A percentile compares a stretch with the other conserved stretches of the same genome.
Conservation (phyloP, 2,329 filamentous ascomycete genomes). For the Fusarium solani-melongenae region DNA sequence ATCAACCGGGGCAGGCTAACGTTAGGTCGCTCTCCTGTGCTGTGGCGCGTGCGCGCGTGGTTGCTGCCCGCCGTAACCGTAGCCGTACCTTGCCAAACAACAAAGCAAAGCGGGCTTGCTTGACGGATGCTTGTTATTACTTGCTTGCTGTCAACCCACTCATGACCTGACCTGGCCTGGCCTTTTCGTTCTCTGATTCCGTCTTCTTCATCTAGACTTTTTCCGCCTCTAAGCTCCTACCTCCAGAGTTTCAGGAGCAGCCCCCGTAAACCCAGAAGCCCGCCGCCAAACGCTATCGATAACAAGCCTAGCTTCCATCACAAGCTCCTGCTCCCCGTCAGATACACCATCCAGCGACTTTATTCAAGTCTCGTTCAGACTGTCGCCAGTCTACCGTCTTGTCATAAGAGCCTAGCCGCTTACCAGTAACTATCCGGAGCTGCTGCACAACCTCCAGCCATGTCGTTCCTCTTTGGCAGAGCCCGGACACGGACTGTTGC, state of each 20-base stretch:
- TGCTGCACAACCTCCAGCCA: constrained; percentile 36
- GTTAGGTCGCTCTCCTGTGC: constrained; percentile 6
- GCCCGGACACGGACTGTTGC: constrained; percentile 62
- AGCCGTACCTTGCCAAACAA: constrained; percentile 13
- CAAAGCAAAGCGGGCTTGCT: constrained; percentile 19
- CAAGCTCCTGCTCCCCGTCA: not conserved
- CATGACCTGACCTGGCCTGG: constrained; percentile 5
- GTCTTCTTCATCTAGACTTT: constrained; percentile 2
- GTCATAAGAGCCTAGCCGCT: not conserved
- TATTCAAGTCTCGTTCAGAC: constrained; percentile 4
- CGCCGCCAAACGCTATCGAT: constrained; percentile 29
- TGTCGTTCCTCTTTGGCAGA: constrained; percentile 69
- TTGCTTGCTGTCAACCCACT: constrained; percentile 20
- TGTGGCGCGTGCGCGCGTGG: constrained; percentile 27
- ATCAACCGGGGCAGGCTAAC: constrained; percentile 8
- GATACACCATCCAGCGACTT: constrained; percentile 9
- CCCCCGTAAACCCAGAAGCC: not conserved
- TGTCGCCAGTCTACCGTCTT: not conserved
- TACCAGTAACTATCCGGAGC: not conserved
- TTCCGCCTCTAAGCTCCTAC: not conserved
- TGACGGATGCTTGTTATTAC: not conserved
- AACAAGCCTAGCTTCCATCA: constrained; percentile 29
- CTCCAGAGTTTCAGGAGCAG: not conserved
- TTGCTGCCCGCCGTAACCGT: constrained; percentile 22
- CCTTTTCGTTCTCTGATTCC: not conserved